A percentile compares a stretch with the other conserved stretches of the same genome.
These are phyloP conservation scores for Nicotiana otophora DNA, from an alignment of 257 asterid species.

Conservation along the genomic window DNA sequence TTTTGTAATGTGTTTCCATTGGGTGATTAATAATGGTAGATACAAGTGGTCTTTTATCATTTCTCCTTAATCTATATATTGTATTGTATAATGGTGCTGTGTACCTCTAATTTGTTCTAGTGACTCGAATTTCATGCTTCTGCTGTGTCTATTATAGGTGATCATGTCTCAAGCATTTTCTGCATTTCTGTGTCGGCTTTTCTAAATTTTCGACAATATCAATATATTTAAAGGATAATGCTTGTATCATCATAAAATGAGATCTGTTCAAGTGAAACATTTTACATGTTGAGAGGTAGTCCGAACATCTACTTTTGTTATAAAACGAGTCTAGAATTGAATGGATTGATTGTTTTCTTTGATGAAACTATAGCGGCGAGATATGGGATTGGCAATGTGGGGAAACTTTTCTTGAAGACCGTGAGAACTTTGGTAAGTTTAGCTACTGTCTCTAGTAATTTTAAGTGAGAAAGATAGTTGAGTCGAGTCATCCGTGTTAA, in stretches of 20 bases:
- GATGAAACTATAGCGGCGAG: conserved; percentile 11
- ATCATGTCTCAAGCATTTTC: neutral
- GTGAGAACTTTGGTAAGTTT: conserved; percentile 4
- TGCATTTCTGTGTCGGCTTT: neutral
- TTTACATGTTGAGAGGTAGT: neutral
- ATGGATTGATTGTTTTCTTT: neutral
- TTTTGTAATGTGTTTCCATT: neutral
- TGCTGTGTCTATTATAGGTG: neutral
- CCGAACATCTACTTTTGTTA: neutral
- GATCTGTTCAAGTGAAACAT: neutral
- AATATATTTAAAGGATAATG: neutral
- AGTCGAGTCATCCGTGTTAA: neutral
- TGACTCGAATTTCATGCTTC: neutral
- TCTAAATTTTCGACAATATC: neutral
- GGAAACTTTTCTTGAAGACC: conserved; percentile 14
- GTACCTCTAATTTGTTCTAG: neutral
- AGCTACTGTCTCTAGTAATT: neutral
- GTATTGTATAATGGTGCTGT: neutral
- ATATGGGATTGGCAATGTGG: conserved; percentile 22
- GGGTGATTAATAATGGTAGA: neutral
- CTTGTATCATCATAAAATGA: neutral
- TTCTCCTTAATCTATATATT: neutral
- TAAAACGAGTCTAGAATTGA: neutral
- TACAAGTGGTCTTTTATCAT: neutral
- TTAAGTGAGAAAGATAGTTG: neutral